These are phyloP conservation scores for Claviceps citrina DNA, from an alignment of 2,329 filamentous ascomycete genomes.

Conservation along the genomic window DNA sequence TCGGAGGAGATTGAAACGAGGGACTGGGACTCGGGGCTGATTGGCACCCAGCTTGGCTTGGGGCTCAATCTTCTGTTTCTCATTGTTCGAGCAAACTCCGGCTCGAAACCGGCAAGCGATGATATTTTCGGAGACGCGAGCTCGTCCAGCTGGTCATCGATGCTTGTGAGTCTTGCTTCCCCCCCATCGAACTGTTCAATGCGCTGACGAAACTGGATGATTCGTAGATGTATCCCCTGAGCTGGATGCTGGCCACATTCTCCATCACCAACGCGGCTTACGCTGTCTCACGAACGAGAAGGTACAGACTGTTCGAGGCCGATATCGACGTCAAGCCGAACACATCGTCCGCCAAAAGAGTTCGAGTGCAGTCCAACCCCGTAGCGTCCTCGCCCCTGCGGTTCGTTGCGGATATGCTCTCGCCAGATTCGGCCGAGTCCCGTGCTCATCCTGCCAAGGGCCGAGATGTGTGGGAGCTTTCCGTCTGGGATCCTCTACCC, in stretches of 20 bases:
- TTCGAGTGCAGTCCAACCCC: slow-evolving; percentile 75
- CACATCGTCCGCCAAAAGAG: slow-evolving; percentile 76
- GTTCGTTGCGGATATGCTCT: slow-evolving; percentile 53
- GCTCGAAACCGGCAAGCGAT: slow-evolving; percentile 39
- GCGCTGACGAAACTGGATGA: neutral
- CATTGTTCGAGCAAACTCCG: slow-evolving; percentile 65
- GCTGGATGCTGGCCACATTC: slow-evolving; percentile 51
- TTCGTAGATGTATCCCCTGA: slow-evolving; percentile 48
- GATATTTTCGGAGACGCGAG: slow-evolving; percentile 71
- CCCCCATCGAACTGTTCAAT: no score
- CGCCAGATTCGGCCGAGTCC: slow-evolving; percentile 57
- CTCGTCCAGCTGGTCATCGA: slow-evolving; percentile 48
- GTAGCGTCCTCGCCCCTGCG: slow-evolving; percentile 62
- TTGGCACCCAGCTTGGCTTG: slow-evolving; percentile 62
- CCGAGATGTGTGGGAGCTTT: slow-evolving; percentile 86
- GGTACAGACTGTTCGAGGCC: slow-evolving; percentile 83
- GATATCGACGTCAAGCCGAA: slow-evolving; percentile 59
- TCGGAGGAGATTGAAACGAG: slow-evolving; percentile 85
- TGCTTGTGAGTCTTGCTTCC: slow-evolving; percentile 28
- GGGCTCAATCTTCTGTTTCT: slow-evolving; percentile 66
- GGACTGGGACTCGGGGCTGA: slow-evolving; percentile 73
- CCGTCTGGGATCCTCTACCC: slow-evolving; percentile 84
- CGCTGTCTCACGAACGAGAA: slow-evolving; percentile 64
- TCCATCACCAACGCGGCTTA: slow-evolving; percentile 68
- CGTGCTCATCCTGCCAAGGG: slow-evolving; percentile 69